Percentiles rank a stretch among this genome's conserved stretches.
Conservation (phyloP, 192 early-diverging fungal genomes). For the Linnemannia exigua region DNA sequence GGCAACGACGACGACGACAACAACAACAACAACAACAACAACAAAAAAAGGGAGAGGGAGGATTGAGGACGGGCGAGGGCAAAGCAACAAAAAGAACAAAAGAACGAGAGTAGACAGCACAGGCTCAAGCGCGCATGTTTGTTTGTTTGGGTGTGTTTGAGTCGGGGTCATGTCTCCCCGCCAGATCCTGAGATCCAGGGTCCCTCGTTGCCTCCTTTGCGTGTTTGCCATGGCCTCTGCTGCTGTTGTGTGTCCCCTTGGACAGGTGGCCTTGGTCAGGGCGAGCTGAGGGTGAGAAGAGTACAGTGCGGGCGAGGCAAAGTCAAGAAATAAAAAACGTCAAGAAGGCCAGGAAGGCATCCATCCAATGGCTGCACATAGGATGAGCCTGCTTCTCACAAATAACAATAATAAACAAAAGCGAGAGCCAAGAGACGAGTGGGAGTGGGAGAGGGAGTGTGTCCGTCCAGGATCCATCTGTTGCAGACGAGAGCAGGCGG, state of each 20-base stretch:
- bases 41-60: not conserved
- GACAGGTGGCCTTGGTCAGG: not conserved
- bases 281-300: no score
- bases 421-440: no score
- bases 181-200: conserved; percentile 6
- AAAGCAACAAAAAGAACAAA: not conserved
- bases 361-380: no score
- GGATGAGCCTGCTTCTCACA: no score
- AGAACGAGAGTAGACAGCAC: not conserved
- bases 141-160: not conserved
- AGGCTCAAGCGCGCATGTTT: not conserved
- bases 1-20: not conserved
- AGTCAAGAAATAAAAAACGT: no score
- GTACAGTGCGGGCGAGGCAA: no score
- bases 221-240: not conserved
- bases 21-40: not conserved
- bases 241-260: not conserved
- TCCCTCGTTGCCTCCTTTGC: not conserved
- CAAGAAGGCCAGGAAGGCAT: no score
- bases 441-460: no score
- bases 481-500: not conserved
- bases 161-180: not conserved
- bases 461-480: no score
- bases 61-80: not conserved
- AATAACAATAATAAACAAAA: no score